Conservation (phyloP, 495 filamentous ascomycete genomes). For the Penicillium egyptiacum region DNA sequence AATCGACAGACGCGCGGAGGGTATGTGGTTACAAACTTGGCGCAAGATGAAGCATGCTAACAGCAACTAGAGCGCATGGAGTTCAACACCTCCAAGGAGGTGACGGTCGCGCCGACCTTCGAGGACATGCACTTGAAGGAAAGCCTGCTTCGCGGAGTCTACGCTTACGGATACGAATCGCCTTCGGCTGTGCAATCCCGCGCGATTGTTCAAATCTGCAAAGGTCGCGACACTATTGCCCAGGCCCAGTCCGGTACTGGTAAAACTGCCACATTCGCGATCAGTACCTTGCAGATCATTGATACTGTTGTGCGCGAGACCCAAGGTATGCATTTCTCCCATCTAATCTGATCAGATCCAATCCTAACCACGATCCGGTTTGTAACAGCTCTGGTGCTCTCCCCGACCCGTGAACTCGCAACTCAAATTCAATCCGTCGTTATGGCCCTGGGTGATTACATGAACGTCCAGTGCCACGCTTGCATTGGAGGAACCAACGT, state of each 20-base stretch:
- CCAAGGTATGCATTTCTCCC: conserved; percentile 54
- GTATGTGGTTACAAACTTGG: conserved; percentile 32
- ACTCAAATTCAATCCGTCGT: conserved; percentile 98
- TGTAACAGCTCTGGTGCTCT: conserved; percentile 80
- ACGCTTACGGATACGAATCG: conserved; percentile 97
- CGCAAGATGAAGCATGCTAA: conserved; percentile 26
- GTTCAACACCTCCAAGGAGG: conserved; percentile 97
- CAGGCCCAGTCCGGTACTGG: conserved; percentile 99
- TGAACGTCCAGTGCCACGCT: conserved; percentile 99
- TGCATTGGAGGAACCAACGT: conserved; percentile 98
- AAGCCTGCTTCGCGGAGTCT: conserved; percentile 93
- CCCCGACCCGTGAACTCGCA: conserved; percentile 94
- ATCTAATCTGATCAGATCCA: not conserved
- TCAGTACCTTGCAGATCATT: conserved; percentile 94
- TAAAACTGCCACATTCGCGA: conserved; percentile 98
- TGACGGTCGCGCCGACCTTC: conserved; percentile 74
- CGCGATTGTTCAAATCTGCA: conserved; percentile 98
- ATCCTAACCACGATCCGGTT: conserved; percentile 17
- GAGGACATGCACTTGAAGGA: conserved; percentile 90
- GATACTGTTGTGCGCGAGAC: conserved; percentile 81
- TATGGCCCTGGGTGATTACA: conserved; percentile 96
- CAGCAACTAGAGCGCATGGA: conserved; percentile 77
- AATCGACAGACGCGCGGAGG: conserved; percentile 90
- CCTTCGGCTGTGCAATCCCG: conserved; percentile 96
- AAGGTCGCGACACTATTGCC: conserved; percentile 96